Conservation (phyloP, 2,329 filamentous ascomycete species). For the Nemania sp. region DNA sequence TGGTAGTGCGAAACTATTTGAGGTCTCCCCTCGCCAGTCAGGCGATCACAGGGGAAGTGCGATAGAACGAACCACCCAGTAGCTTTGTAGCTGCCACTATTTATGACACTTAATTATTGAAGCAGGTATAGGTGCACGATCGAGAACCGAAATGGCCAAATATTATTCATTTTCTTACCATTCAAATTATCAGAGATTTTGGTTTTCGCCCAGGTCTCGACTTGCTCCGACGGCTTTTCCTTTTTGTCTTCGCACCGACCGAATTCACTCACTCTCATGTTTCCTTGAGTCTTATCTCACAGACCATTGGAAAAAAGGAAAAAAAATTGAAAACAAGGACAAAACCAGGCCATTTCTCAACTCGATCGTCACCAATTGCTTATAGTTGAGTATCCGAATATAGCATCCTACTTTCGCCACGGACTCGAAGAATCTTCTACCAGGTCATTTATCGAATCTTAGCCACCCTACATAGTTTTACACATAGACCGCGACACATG, state of each 20-base stretch:
- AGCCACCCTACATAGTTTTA: conserved; percentile 16
- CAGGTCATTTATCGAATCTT: conserved; percentile 9
- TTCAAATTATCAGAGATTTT: conserved; percentile 19
- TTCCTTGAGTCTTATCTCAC: conserved; percentile 46
- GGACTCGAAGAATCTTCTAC: conserved; percentile 15
- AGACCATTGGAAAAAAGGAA: conserved; percentile 26
- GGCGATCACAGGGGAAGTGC: conserved; percentile 60
- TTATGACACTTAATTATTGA: conserved; percentile 30
- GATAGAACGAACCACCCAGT: conserved; percentile 49
- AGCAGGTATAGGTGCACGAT: conserved; percentile 28
- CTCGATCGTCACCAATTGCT: conserved; percentile 32
- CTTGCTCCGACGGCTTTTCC: conserved; percentile 45
- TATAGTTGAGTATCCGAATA: conserved; percentile 14
- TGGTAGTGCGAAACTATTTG: conserved; percentile 80
- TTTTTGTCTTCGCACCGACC: conserved; percentile 47
- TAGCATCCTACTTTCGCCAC: neutral
- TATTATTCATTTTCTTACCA: conserved; percentile 49
- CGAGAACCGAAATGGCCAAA: conserved; percentile 41
- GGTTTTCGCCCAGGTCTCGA: conserved; percentile 20
- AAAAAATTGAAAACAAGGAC: conserved; percentile 5
- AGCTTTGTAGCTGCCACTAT: conserved; percentile 26
- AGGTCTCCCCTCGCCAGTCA: conserved; percentile 70
- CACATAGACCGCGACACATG: conserved; percentile 32
- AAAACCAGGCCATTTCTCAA: conserved; percentile 38
- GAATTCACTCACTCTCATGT: conserved; percentile 50